phyloP scores from a whole-genome alignment of 331 rosid genomes.

The Prunus yedoensis region DNA sequence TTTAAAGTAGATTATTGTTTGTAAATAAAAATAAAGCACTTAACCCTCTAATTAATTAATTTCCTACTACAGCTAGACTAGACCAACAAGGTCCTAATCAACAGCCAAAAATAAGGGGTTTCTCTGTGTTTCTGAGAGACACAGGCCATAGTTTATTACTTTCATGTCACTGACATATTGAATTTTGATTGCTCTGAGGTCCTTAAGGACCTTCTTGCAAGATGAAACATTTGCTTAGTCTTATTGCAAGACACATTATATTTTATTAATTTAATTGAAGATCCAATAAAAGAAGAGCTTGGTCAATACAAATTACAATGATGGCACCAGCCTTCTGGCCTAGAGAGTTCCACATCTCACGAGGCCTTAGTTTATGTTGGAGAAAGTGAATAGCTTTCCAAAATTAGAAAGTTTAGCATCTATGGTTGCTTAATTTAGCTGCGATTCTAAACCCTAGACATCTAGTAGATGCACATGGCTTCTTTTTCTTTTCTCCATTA shows the following conservation, averaged over 20 bases:
- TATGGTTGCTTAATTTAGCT: slow-evolving; percentile 24
- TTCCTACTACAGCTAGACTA: not conserved
- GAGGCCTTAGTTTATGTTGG: slow-evolving; percentile 20
- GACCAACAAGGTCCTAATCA: slow-evolving; percentile 55
- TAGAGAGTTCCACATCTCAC: slow-evolving; percentile 47
- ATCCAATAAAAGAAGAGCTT: slow-evolving; percentile 31
- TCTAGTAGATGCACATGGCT: slow-evolving; percentile 70
- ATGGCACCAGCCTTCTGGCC: slow-evolving; percentile 41
- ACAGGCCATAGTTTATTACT: slow-evolving; percentile 33
- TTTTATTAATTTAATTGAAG: slow-evolving; percentile 9
- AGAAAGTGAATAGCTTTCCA: slow-evolving; percentile 39
- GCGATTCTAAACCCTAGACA: slow-evolving; percentile 43
- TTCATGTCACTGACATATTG: slow-evolving; percentile 23
- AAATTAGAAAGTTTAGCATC: slow-evolving; percentile 36
- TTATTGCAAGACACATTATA: slow-evolving; percentile 23
- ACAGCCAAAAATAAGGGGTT: slow-evolving; percentile 51
- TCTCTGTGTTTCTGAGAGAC: slow-evolving; percentile 40
- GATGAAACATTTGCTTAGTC: slow-evolving; percentile 41
- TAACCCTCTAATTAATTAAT: not conserved
- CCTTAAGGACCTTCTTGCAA: slow-evolving; percentile 31
- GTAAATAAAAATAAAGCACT: too few relatives aligned
- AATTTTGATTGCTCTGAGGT: slow-evolving; percentile 20
- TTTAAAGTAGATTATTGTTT: too few relatives aligned
- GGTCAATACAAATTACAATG: slow-evolving; percentile 40
- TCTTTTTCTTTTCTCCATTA: slow-evolving; percentile 23